These are phyloP conservation scores for Pelargonium cotyledonis DNA, from an alignment of 441 rosid species.

Conservation along the genomic window DNA sequence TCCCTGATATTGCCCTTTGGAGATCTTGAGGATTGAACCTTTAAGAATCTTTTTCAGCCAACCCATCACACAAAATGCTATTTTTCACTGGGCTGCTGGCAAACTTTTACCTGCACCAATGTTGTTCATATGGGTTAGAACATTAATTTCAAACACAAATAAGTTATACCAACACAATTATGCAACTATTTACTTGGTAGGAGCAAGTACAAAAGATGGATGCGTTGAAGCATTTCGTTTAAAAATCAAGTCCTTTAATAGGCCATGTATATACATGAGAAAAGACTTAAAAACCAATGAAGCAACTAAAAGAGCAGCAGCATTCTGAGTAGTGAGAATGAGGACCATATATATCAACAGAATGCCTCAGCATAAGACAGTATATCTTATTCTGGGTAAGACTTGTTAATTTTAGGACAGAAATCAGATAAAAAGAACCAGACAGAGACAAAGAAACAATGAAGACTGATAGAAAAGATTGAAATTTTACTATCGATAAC, in stretches of 20 bases:
- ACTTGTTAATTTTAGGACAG: neutral
- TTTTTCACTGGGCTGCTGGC: conserved; percentile 35
- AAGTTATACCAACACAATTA: conserved; percentile 20
- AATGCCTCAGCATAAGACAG: neutral
- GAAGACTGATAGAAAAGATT: neutral
- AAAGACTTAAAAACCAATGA: neutral
- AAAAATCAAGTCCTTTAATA: no score
- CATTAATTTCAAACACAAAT: neutral
- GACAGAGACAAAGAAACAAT: neutral
- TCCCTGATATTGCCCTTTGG: conserved; percentile 44
- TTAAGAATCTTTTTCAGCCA: conserved; percentile 87
- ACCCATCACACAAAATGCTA: conserved; percentile 50
- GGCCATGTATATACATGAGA: neutral
- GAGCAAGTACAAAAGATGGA: neutral
- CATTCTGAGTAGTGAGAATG: neutral
- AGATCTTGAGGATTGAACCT: conserved; percentile 53
- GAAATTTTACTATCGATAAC: neutral
- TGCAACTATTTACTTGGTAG: conserved; percentile 9
- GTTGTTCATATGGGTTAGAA: neutral
- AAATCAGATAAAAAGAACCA: neutral
- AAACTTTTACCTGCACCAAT: conserved; percentile 36
- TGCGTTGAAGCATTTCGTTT: no score
- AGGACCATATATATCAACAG: neutral
- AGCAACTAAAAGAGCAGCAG: neutral
- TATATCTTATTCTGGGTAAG: neutral